Evolutionary conservation across 139 green algal species (phyloP), one percentile per base, ranked within the genome.

Genomic region (Micractinium conductrix): DNA sequence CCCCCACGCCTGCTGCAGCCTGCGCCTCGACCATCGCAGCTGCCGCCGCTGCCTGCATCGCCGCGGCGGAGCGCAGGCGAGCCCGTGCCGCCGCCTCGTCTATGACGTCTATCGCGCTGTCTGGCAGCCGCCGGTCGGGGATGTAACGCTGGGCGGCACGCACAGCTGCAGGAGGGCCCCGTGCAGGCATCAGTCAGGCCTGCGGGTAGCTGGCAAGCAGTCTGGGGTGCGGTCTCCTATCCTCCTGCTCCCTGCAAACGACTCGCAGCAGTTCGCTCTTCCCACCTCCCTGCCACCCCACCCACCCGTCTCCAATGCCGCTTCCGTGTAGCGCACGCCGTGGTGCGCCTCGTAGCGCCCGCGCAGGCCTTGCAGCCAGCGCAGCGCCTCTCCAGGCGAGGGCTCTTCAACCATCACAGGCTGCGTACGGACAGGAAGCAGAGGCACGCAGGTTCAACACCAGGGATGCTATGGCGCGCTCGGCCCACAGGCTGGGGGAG

Each of bases 311-410:
- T 40, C 37, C 43, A 98, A 87, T 6, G 95, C 94, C 0, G 35
- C 90, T 12, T 91, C 81, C 6, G 88, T 91, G 76, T 95, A 96
- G 24, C 55, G 70, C 33, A 98, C 95, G 2, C 88, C 86, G 84
- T 98, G 95, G 81, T 97, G 90, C 19, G 91, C 63, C 87, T 96
- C 95, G 87, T 98, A 98, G 24, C 92, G 91, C 30, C 94, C 91
- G 5, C 87, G 74, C 74, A 98, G 87, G 37, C 95, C 95, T 1
- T 78, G 74, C 82, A 98, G 86, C 89, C 96, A 93, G 30, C n/a
- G 48, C 60, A 96, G 53, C 35, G 90, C 93, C 87, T 97, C 94
- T 4, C 85, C 76, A 26, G 91, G 78, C 12, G 85, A 85, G 0
- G 96, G 96, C 92, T 97, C 93, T 55, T 92, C 88, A 30, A 98